A percentile compares a stretch with the other conserved stretches of the same genome.
Evolutionary conservation across 2,329 filamentous ascomycete genomes (phyloP).

Genomic region (Lachnellula occidentalis): DNA sequence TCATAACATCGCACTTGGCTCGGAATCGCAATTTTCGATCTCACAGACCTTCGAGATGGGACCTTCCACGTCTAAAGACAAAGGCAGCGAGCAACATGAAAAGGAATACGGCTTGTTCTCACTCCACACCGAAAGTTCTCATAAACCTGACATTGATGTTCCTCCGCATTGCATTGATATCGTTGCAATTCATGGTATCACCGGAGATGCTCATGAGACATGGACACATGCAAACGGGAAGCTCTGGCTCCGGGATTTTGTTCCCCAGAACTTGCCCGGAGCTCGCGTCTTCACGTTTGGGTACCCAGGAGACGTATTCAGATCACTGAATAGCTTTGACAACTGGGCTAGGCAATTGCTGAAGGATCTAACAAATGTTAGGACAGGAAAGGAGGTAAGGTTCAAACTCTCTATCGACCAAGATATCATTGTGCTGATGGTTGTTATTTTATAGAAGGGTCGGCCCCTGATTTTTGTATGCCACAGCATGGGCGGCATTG

Average conservation of each 20-base stretch:
- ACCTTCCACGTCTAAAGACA: background rate
- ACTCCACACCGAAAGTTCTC: background rate
- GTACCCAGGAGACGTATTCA: conserved; percentile 17
- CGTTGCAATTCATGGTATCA: conserved; percentile 19
- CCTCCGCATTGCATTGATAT: conserved; percentile 7
- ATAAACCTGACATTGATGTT: background rate
- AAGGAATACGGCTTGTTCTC: background rate
- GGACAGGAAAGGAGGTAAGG: background rate
- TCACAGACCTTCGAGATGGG: background rate
- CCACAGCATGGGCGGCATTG: conserved; percentile 23
- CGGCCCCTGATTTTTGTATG: conserved; percentile 19
- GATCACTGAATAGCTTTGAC: conserved; percentile 10
- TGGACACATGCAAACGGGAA: conserved; percentile 18
- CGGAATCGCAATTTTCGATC: background rate
- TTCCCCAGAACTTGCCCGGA: conserved; percentile 16
- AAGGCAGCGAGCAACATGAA: background rate
- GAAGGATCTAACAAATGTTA: conserved; percentile 3
- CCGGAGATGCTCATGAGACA: conserved; percentile 16
- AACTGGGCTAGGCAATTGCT: conserved; percentile 13
- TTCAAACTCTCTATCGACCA: background rate
- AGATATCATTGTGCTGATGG: background rate
- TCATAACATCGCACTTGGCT: no score
- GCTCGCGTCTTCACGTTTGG: conserved; percentile 22
- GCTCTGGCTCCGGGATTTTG: conserved; percentile 20
- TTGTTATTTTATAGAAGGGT: background rate